Base-by-base conservation (phyloP, 305 asterid genomes). In the Plantago rigida region DNA sequence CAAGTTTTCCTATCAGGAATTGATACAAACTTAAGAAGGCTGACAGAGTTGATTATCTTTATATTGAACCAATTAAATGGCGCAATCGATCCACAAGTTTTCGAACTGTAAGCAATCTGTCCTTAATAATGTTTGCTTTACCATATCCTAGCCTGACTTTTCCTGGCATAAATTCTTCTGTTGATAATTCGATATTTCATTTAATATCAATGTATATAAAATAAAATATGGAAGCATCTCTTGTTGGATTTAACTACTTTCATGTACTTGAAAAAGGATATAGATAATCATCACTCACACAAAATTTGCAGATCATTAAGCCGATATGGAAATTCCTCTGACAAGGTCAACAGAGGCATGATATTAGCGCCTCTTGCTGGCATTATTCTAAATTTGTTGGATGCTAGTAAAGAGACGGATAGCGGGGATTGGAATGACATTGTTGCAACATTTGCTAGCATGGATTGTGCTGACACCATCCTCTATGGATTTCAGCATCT, bases 351-450 rank as follows among this genome's bases (percentile, higher is more conserved):
- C 72, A 79, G 82, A 49, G 90, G 96, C 75, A 88, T 83, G 94
- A 80, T 91, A 59, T 75, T 91, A 71, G 95, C 94, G 53, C 98
- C 98, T 6, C 87, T 91, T 26, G 93, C 93, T 28, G 98, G 96
- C 66, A 91, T 91, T 68, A 80, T 91, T 58, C 75, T 83, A 50
- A 91, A 91, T 79, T 73, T 91, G 67, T 59, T 91, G 77, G 94
- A 86, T 77, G 87, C 84, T 31, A 64, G 72, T 56, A 70, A 69
- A 72, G 84, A 64, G 55, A 62, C 63, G 15, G 75, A 64, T 5
- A 41, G 34, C 0, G 77, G 67, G 59, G 71, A 71, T 61, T 82
- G 73, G 73, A 82, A 84, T 75, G 96, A 87, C 63, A 75, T 88
- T 47, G 82, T 86, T 62, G 74, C 79, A 48, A 56, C 80, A 62